Base-by-base conservation (phyloP, 306 rosid species). In the Cyclanthera cordifolia region DNA sequence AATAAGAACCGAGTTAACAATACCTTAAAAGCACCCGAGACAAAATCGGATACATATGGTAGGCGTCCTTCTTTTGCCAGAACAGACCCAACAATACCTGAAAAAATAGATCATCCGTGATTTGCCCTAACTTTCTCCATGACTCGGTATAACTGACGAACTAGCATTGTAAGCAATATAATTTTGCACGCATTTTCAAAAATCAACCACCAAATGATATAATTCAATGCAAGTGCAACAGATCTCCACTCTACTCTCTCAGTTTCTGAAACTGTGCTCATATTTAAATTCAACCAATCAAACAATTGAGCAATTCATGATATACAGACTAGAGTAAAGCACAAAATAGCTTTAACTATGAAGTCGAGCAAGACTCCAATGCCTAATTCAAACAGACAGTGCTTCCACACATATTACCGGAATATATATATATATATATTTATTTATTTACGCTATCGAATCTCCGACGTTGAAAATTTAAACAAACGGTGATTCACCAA, bases 11-110 rank as follows among this genome's bases (percentile, higher is more conserved):
- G 14, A 27, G 14, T 17, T 69, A 19, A 6, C 27, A 32, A 10
- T 77, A 94, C 99, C 97, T 88, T 90, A 63, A 81, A 82, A 69
- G 96, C 92, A 72, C 97, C 91, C 2, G 99, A 85, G 24, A 85
- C 76, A 2, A 86, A 14, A 82, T 83, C 84, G 58, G 95, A 83
- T 20, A 85, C 79, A 43, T 81, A 84, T 3, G 88, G 71, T 6
- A 85, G 20, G 11, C 87, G 77, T 45, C 95, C 96, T 74, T 94
- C 99, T 72, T 90, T 86, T 12, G 88, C 99, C 73, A 94, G 73
- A 45, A 82, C 86, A 23, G 97, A 90, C 69, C 99, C 99, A 72
- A 85, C 73, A 73, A 94, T 39, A 70, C 99, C 99, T 94, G 69
- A 72, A 17, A 72, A 14, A 66, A 47, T 24, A 66, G 54, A 66